phyloP scores from a whole-genome alignment of 331 rosid species.

The Malus hybrid region DNA sequence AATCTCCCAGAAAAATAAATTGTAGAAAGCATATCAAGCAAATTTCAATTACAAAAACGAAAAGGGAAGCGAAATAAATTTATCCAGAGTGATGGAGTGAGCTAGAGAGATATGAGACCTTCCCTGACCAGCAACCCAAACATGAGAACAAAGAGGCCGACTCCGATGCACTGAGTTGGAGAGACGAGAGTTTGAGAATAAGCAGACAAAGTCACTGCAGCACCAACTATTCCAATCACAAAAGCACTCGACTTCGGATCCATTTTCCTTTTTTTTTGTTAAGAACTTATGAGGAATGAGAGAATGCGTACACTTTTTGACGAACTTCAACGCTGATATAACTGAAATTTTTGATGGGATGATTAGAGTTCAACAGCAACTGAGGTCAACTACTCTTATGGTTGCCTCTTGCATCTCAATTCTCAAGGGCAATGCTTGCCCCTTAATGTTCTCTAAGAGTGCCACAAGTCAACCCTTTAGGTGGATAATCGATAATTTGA shows the following conservation, averaged over 20 bases:
- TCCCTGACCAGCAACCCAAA: constrained; percentile 65
- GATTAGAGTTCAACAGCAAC: not conserved
- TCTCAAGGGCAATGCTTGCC: not conserved
- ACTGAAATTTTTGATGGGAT: not conserved
- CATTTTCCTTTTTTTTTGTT: constrained; percentile 16
- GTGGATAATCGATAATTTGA: not conserved
- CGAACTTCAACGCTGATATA: not conserved
- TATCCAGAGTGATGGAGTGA: not conserved
- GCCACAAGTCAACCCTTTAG: not conserved
- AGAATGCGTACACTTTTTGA: not conserved
- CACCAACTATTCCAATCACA: constrained; percentile 67
- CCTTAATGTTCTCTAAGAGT: not conserved
- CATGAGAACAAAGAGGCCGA: constrained; percentile 72
- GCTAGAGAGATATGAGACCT: constrained; percentile 55
- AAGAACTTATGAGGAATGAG: not conserved
- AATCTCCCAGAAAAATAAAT: not conserved
- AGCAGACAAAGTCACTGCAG: constrained; percentile 53
- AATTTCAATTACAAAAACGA: not conserved
- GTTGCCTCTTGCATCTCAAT: not conserved
- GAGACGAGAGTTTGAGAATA: constrained; percentile 56
- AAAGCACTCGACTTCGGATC: constrained; percentile 42
- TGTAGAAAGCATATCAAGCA: not conserved
- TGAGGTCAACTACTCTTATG: constrained; percentile 15
- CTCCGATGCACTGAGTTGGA: constrained; percentile 47
- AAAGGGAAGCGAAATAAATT: not conserved